Evolutionary conservation across 495 filamentous ascomycete species (phyloP).

Genomic region (Aspergillus funiculosus): DNA sequence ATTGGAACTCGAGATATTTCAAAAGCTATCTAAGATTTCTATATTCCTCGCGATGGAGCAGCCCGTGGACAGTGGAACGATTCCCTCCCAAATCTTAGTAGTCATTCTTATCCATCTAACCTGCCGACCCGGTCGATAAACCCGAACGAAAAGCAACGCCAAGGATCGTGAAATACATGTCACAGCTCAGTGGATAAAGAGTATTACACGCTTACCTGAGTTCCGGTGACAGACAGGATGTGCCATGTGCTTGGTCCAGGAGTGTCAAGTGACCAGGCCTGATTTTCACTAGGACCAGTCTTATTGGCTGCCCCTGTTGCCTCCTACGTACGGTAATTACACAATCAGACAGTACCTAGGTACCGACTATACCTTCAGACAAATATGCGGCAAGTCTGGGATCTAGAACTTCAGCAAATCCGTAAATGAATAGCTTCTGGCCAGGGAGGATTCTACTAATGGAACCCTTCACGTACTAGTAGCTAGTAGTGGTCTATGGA

Average conservation of each 20-base stretch:
- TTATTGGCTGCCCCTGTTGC: conserved; percentile 19
- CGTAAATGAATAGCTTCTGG: conserved; percentile 2
- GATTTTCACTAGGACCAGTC: conserved; percentile 22
- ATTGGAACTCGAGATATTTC: no score
- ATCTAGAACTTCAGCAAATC: conserved; percentile 11
- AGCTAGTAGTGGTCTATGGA: no score
- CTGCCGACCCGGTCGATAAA: no score
- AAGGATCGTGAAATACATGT: not conserved
- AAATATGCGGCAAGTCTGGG: conserved; percentile 8
- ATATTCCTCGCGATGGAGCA: no score
- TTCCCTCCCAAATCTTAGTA: no score
- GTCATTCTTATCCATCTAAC: no score
- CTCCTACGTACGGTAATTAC: conserved; percentile 17
- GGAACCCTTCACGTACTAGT: not conserved
- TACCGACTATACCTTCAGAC: conserved; percentile 2
- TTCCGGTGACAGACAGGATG: conserved; percentile 17
- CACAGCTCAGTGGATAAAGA: conserved; percentile 1
- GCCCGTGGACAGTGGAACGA: no score
- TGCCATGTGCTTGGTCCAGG: conserved; percentile 16
- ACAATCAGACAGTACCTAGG: conserved; percentile 4
- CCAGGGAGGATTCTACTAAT: conserved; percentile 3
- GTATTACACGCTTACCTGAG: conserved; percentile 2
- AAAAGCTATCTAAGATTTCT: no score
- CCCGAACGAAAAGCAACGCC: not conserved
- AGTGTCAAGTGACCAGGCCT: conserved; percentile 30